Evolutionary conservation across 1,284 basidiomycete genomes (phyloP), one percentile per base, ranked within the genome.

Genomic region (Apiotrichum mycotoxinovorans): DNA sequence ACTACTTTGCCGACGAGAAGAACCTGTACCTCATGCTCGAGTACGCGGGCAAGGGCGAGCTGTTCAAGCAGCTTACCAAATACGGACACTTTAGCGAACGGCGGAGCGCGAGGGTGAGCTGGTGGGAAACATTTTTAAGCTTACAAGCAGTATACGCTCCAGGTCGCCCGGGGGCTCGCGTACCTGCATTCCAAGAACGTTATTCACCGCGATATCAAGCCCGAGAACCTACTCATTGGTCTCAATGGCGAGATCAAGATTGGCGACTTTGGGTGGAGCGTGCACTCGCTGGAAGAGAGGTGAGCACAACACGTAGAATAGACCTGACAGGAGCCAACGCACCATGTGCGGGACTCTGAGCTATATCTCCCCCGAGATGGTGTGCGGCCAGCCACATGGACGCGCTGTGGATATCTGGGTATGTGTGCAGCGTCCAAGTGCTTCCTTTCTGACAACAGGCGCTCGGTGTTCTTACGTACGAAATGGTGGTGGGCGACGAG

Each of bases 181-280:
- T 98, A 99, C 73, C 82, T 98, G 1, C 95, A 99, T 72, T 80
- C 82, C 49, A 97, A 98, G 71, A 91, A 98, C 69, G 89, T 98
- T 63, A 98, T 98, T 57, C 95, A 99, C 75, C 86, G 96, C n/a
- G 95, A 99, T 71, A 98, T 98, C 80, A 99, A 98, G 77, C 96
- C 95, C 0, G 96, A 98, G 78, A 99, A 99, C 73, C 78, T 99
- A 45, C 81, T 99, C 4, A 78, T 99, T 63, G 74, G 74, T 1
- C 86, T 97, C 68, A 89, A 93, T 63, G 96, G 95, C 40, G 93
- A 98, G 72, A 82, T 99, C 66, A 98, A 98, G 82, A 97, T 99
- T 60, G 96, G 87, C 4, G 95, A 98, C 76, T 98, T 99, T 76
- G 96, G 96, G 3, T 98, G 96, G 95, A 91, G 88, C 69, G 94